Evolutionary conservation across 2,329 filamentous ascomycete species (phyloP).

Genomic region (Diaporthe velutina): DNA sequence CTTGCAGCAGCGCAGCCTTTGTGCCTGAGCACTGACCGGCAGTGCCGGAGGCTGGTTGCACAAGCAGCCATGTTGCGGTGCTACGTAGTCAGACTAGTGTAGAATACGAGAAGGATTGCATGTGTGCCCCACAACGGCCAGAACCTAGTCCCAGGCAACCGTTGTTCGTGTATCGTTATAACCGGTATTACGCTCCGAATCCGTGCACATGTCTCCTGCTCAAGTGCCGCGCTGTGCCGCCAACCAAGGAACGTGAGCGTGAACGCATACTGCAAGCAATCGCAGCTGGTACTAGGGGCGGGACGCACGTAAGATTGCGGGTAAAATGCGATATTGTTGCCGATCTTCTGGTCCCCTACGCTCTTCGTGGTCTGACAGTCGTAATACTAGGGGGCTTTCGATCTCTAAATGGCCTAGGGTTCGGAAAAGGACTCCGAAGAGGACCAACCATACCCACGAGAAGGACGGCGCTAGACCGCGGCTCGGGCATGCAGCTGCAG

Average conservation of each 20-base stretch:
- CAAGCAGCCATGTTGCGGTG: neutral
- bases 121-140: neutral
- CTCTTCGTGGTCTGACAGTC: neutral
- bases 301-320: neutral
- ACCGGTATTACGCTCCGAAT: neutral
- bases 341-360: accelerated
- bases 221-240: neutral
- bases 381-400: neutral
- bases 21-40: neutral
- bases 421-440: too few species aligned
- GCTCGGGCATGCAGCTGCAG: neutral
- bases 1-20: neutral
- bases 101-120: conserved; percentile 27
- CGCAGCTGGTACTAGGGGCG: neutral
- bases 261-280: too few species aligned
- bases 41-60: neutral
- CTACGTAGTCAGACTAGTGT: neutral
- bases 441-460: neutral
- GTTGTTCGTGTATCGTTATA: neutral
- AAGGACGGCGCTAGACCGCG: neutral
- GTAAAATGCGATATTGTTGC: neutral
- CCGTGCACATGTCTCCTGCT: neutral
- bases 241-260: neutral
- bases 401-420: neutral
- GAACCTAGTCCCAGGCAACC: neutral